These are phyloP conservation scores for Athelia psychrophila DNA, from an alignment of 1,284 basidiomycete species.

Conservation along the genomic window DNA sequence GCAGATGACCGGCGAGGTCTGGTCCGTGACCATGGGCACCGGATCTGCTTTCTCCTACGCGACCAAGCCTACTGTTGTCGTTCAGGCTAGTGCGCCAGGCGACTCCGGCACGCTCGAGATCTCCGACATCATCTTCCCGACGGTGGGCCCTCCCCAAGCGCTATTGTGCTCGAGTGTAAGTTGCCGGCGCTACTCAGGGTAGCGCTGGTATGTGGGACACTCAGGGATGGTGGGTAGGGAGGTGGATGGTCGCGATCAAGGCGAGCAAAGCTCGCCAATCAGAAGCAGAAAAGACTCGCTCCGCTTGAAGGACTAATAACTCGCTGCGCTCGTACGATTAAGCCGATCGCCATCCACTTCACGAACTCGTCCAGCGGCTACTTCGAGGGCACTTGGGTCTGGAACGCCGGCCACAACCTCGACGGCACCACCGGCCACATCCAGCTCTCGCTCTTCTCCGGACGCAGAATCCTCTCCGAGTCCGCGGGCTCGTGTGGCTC, in stretches of 20 bases:
- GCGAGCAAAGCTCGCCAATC: too few species aligned
- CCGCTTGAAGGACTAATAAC: too few species aligned
- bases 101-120: conserved; percentile 38
- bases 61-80: neutral
- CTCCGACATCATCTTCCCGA: conserved; percentile 45
- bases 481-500: conserved; percentile 74
- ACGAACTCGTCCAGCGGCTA: conserved; percentile 58
- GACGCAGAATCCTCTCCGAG: conserved; percentile 75
- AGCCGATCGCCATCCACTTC: conserved; percentile 63
- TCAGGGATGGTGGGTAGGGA: conserved; percentile 35
- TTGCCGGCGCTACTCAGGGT: neutral
- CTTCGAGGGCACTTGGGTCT: conserved; percentile 69
- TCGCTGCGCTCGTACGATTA: too few species aligned
- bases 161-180: conserved; percentile 34
- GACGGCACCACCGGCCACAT: conserved; percentile 38
- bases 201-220: conserved; percentile 30
- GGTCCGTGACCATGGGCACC: conserved; percentile 35
- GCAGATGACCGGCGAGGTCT: conserved; percentile 46
- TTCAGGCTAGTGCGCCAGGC: conserved; percentile 14
- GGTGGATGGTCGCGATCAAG: too few species aligned
- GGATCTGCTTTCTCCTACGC: neutral
- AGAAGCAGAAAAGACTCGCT: too few species aligned
- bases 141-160: conserved; percentile 47
- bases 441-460: conserved; percentile 66
- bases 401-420: conserved; percentile 78